Evolutionary conservation across 768 basidiomycete genomes (phyloP), one percentile per base, ranked within the genome.

Genomic region (Leccinum truebloodii): DNA sequence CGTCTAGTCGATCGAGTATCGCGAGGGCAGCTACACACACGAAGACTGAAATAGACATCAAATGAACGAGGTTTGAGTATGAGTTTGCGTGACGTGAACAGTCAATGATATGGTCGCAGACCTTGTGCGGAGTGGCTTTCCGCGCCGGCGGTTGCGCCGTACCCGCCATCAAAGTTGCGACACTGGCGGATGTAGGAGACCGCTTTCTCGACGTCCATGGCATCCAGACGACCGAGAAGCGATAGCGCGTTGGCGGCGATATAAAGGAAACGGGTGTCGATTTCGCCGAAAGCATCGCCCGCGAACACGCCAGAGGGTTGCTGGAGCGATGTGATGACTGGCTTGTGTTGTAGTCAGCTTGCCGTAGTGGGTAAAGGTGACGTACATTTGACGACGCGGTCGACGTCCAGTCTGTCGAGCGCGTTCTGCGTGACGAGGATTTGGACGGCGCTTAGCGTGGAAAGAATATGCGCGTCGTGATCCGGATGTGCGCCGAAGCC

Each of bases 91-190:
- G 24, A 26, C 14, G 12, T n/a, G n/a, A n/a, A n/a, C n/a, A n/a
- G n/a, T 9, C 6, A n/a, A 10, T 14, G 26, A 26, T 10, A 1
- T n/a, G 18, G 13, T 20, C 18, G 69, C 67, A 3, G 54, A 94
- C 96, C 94, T 82, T 94, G 92, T 0, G 82, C 92, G 13, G 95
- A 85, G 77, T 99, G 97, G 61, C 90, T 94, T 76, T 99, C 97
- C 1, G 92, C 94, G 0, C 95, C 97, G 16, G 86, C 81, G 16
- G 78, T 74, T 51, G 81, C 87, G 26, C 97, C 96, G 69, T 96
- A 99, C 0, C 94, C 97, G 4, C 95, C 95, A 69, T 99, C 97
- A 72, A 94, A 98, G 73, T 98, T 99, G 69, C 81, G 82, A 75
- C 97, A 98, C 37, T 81, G 78, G 24, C 75, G 72, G 49, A 98